Percentiles rank a stretch among this genome's conserved stretches.
Evolutionary conservation across 495 filamentous ascomycete species (phyloP).

Genomic region (Neurospora hispaniola): DNA sequence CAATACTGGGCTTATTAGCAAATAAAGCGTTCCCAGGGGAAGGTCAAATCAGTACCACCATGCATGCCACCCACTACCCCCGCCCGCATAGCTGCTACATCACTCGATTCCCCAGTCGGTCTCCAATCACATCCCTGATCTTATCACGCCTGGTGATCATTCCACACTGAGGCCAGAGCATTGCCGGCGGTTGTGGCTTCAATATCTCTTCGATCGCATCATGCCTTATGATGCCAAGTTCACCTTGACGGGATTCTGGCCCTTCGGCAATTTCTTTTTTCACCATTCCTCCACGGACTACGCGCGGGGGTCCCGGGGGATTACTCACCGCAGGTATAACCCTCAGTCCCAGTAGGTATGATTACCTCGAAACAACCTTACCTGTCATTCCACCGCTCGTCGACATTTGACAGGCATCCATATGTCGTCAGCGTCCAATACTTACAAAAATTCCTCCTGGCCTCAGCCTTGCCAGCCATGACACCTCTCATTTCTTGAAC

Average conservation of each 20-base stretch:
- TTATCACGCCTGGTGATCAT: background rate
- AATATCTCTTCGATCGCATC: background rate
- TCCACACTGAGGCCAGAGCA: background rate
- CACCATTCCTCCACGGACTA: background rate
- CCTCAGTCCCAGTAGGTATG: background rate
- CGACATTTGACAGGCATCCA: background rate
- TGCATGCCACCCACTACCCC: background rate
- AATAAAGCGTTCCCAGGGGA: background rate
- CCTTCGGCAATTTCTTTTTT: background rate
- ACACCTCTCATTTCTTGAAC: background rate
- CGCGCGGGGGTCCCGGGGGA: background rate
- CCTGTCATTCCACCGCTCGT: background rate
- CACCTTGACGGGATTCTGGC: background rate
- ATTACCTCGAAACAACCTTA: background rate
- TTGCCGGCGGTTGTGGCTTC: background rate
- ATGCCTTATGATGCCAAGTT: background rate
- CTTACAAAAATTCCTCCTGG: background rate
- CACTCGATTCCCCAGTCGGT: conserved; percentile 7
- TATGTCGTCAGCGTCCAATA: background rate
- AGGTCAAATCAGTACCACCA: background rate
- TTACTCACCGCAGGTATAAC: background rate
- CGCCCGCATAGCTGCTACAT: conserved; percentile 9
- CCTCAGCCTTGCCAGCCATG: background rate
- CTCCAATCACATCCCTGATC: background rate
- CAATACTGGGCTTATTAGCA: background rate